Base-by-base conservation (phyloP, 1,284 basidiomycete genomes). In the Ganoderma resinaceum region DNA sequence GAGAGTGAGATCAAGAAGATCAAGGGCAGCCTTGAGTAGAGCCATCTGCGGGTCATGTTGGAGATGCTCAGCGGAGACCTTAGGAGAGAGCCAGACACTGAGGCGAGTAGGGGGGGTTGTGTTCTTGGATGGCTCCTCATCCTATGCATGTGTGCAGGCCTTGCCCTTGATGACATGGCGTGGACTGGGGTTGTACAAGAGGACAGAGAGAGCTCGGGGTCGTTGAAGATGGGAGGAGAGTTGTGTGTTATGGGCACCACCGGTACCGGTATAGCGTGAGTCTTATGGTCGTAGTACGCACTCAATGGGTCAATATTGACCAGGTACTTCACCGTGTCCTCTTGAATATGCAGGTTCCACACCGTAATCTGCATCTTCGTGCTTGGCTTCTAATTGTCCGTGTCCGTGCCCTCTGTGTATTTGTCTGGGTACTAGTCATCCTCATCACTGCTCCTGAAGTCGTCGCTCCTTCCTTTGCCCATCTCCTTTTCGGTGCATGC, bases 1-100 rank as follows among this genome's bases (percentile, higher is more conserved):
- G 77, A 77, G 23, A 86, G 77, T 0, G 83, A 79, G 59, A 79
- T 72, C 23, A 88, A 73, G 75, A 90, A 90, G 40, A 89, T 82
- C 58, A 80, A 78, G 1, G 82, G 78, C 11, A 90, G 80, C 46
- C 78, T 81, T 16, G 82, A 80, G 64, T 81, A 75, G 9, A 89
- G 80, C n/a, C 78, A 79, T 58, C 80, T 80, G 18, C 62, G 71
- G 16, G 66, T 62, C 59, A 77, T 76, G 59, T 76, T 69, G 65
- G 72, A 74, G 18, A n/a, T 68, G 37, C 76, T 73, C 65, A 66
- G 74, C 68, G 65, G 74, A 65, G 53, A 74, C 70, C 33, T 79
- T 77, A 38, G 37, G 52, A 73, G 62, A 12, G 70, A 70, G 62
- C 72, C 71, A 3, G 79, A 78, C 20, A 70, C 61, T 11, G 79